These are phyloP conservation scores for Apiospora koreana DNA, from an alignment of 2,329 filamentous ascomycete genomes.

Conservation along the genomic window DNA sequence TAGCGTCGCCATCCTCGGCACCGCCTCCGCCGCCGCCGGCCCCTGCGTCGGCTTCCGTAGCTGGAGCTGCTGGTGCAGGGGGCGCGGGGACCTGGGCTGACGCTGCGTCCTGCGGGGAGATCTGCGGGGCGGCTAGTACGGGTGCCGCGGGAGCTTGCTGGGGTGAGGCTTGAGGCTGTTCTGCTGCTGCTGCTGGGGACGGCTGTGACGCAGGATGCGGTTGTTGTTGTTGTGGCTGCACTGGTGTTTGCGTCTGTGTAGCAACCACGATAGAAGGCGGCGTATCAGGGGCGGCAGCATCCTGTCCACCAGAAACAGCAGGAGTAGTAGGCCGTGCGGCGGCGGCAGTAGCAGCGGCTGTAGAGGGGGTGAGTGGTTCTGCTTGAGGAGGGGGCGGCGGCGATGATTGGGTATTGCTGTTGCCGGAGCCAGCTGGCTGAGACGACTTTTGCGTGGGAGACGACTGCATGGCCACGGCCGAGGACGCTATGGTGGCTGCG, in stretches of 20 bases:
- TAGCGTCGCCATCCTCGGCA: slow-evolving; percentile 5
- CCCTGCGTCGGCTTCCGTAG: background rate
- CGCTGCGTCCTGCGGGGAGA: slow-evolving; percentile 26
- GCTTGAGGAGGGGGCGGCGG: background rate
- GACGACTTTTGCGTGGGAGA: slow-evolving; percentile 18
- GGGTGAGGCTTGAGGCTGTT: slow-evolving; percentile 11
- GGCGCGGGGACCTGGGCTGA: slow-evolving; percentile 27
- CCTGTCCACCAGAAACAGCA: background rate
- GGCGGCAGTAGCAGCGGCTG: background rate
- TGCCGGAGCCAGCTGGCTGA: slow-evolving; percentile 17
- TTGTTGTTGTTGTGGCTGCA: slow-evolving; percentile 9
- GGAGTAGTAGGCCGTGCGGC: background rate
- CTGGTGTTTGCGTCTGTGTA: background rate
- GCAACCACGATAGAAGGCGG: background rate
- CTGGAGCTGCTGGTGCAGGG: slow-evolving; percentile 13
- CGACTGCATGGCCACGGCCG: slow-evolving; percentile 30
- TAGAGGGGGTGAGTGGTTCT: background rate
- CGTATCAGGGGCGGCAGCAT: slow-evolving; percentile 1
- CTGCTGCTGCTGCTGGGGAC: background rate
- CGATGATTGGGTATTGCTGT: slow-evolving; percentile 2
- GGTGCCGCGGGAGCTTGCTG: slow-evolving; percentile 15
- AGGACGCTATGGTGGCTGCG: slow-evolving; percentile 46
- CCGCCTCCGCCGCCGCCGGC: background rate
- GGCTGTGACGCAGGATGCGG: background rate
- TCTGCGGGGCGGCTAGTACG: slow-evolving; percentile 29